Evolutionary conservation across 139 green algal species (phyloP).

Genomic region (Coccomyxa sp.): DNA sequence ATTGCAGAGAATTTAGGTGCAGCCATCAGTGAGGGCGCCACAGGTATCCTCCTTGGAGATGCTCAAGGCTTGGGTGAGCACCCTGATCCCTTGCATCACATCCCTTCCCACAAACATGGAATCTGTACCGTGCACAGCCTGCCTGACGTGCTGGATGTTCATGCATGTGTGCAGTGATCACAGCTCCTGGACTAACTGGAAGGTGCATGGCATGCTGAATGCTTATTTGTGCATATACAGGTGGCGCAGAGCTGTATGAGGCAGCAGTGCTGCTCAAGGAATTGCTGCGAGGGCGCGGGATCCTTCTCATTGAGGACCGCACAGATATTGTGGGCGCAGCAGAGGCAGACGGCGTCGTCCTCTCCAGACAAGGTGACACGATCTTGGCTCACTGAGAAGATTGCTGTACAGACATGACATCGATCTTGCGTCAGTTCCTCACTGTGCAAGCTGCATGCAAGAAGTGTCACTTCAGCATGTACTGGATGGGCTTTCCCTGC

Average conservation of each 20-base stretch:
- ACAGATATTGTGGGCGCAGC: constrained; percentile 84
- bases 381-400: background rate
- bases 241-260: constrained; percentile 68
- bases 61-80: background rate
- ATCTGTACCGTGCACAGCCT: background rate
- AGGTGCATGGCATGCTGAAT: background rate
- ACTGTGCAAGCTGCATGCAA: no score
- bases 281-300: constrained; percentile 63
- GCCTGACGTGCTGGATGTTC: background rate
- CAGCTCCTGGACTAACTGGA: background rate
- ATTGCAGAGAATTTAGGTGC: constrained; percentile 11
- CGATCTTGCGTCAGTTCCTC: no score
- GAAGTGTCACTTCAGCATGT: no score
- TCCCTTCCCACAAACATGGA: background rate
- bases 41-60: constrained; percentile 57
- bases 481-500: no score
- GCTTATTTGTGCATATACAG: background rate
- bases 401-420: no score
- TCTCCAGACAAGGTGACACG: constrained; percentile 55
- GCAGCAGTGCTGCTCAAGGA: constrained; percentile 66
- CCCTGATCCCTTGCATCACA: background rate
- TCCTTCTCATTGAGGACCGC: constrained; percentile 79
- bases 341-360: constrained; percentile 79
- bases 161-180: background rate
- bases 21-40: constrained; percentile 54